phyloP scores from a whole-genome alignment of 495 filamentous ascomycete species.

The Penicillium flavigenum region DNA sequence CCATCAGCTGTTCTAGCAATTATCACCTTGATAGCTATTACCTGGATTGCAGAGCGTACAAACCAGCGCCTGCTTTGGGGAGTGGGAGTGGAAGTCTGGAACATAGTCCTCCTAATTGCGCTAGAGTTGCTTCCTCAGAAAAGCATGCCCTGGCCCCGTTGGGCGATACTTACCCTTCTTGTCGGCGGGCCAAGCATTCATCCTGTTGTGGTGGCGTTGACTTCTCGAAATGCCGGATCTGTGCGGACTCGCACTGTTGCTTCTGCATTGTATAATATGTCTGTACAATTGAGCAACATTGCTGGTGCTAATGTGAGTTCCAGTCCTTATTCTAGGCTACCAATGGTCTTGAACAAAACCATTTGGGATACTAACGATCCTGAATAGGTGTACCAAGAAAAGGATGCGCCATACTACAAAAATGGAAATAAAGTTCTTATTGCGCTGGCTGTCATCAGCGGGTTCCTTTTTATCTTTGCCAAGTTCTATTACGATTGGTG shows the following conservation, averaged over 20 bases:
- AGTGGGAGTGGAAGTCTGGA: slow-evolving; percentile 53
- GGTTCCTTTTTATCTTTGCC: slow-evolving; percentile 53
- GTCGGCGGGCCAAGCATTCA: slow-evolving; percentile 59
- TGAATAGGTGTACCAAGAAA: slow-evolving; percentile 55
- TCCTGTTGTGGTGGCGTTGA: slow-evolving; percentile 66
- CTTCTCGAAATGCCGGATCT: slow-evolving; percentile 60
- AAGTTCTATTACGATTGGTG: slow-evolving; percentile 63
- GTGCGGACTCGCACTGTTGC: slow-evolving; percentile 63
- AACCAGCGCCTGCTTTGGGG: slow-evolving; percentile 52
- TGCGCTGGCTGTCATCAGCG: slow-evolving; percentile 51
- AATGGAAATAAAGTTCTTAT: slow-evolving; percentile 64
- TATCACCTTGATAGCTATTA: slow-evolving; percentile 41
- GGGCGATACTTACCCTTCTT: slow-evolving; percentile 49
- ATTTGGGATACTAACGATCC: not conserved
- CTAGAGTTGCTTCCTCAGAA: slow-evolving; percentile 40
- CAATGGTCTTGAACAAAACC: not conserved
- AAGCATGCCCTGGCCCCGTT: slow-evolving; percentile 50
- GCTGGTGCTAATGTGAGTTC: slow-evolving; percentile 50
- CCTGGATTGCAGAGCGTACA: slow-evolving; percentile 51
- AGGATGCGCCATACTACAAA: slow-evolving; percentile 63
- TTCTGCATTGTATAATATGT: slow-evolving; percentile 69
- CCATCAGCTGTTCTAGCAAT: slow-evolving; percentile 52
- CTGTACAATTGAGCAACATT: slow-evolving; percentile 62
- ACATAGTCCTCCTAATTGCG: slow-evolving; percentile 51
- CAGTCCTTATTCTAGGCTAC: not conserved